phyloP scores from a whole-genome alignment of 2,329 filamentous ascomycete genomes.

The Dissoconium aciculare region DNA sequence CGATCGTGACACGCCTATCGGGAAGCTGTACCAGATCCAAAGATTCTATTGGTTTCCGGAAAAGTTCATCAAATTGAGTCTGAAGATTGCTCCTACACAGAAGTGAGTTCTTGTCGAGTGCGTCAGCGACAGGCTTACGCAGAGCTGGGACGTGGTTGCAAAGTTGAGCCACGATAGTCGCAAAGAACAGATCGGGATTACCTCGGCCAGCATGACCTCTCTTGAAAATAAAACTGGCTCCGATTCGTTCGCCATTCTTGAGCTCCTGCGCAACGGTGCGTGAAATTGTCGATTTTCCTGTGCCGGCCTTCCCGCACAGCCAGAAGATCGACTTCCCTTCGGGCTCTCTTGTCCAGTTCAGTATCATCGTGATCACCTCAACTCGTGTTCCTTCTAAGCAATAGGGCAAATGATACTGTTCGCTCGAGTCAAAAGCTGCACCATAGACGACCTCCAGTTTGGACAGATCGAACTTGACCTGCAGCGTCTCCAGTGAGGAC shows the following conservation, averaged over 20 bases:
- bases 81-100: constrained; percentile 3
- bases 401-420: neutral
- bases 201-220: constrained; percentile 8
- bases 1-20: constrained; percentile 7
- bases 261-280: neutral
- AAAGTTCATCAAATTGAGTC: constrained; percentile 7
- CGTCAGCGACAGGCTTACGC: neutral
- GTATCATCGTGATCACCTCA: neutral
- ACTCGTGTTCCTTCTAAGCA: neutral
- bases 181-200: constrained; percentile 7
- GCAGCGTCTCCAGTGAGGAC: neutral
- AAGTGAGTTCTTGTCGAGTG: constrained; percentile 2
- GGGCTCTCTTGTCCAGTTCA: neutral
- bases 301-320: constrained; percentile 3
- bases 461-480: neutral
- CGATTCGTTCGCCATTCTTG: neutral
- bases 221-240: constrained; percentile 17
- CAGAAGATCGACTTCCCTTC: constrained; percentile 2
- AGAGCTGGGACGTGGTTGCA: constrained; percentile 4
- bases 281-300: constrained; percentile 3
- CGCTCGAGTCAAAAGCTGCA: constrained; percentile 1
- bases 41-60: constrained; percentile 5
- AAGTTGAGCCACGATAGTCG: constrained; percentile 9
- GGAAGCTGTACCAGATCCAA: neutral
- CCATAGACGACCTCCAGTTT: neutral